These are phyloP conservation scores for Xerocomus brunneocitrinus DNA, from an alignment of 768 basidiomycete species.

Conservation along the genomic window DNA sequence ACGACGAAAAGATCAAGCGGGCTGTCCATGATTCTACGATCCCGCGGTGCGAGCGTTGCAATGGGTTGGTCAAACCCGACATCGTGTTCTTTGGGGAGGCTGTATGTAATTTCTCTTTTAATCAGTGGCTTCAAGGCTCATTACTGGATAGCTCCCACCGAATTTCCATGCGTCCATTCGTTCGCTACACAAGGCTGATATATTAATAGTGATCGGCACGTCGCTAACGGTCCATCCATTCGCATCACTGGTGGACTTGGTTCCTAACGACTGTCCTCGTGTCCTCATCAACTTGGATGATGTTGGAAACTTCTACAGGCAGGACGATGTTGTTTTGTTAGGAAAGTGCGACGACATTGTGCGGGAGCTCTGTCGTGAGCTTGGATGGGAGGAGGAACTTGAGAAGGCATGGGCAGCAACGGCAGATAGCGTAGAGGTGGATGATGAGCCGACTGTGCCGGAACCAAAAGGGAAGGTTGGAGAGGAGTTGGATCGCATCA, in stretches of 20 bases:
- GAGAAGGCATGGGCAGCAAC: slow-evolving; percentile 53
- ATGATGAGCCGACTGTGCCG: slow-evolving; percentile 1
- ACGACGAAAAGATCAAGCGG: slow-evolving; percentile 62
- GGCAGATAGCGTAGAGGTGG: slow-evolving; percentile 23
- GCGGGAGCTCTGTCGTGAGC: slow-evolving; percentile 51
- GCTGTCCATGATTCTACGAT: slow-evolving; percentile 52
- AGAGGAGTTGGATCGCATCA: slow-evolving; percentile 27
- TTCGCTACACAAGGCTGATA: slow-evolving; percentile 62
- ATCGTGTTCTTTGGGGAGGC: slow-evolving; percentile 91
- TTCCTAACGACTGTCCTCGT: slow-evolving; percentile 59
- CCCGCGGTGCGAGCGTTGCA: slow-evolving; percentile 63
- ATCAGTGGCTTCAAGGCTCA: background rate
- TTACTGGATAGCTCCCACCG: slow-evolving; percentile 58
- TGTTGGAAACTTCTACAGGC: slow-evolving; percentile 62
- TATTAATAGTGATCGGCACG: slow-evolving; percentile 89
- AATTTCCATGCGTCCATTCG: slow-evolving; percentile 57
- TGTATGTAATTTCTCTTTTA: slow-evolving; percentile 36
- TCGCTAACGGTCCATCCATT: slow-evolving; percentile 87
- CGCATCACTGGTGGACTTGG: slow-evolving; percentile 64
- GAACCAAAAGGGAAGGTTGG: slow-evolving; percentile 5
- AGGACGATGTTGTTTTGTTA: slow-evolving; percentile 59
- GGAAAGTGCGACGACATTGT: slow-evolving; percentile 72
- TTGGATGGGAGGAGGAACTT: slow-evolving; percentile 74
- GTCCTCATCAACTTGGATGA: slow-evolving; percentile 85
- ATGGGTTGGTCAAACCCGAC: slow-evolving; percentile 84